These are phyloP conservation scores for Pavlovales sp. DNA, from an alignment of 208 protist species.

Conservation along the genomic window DNA sequence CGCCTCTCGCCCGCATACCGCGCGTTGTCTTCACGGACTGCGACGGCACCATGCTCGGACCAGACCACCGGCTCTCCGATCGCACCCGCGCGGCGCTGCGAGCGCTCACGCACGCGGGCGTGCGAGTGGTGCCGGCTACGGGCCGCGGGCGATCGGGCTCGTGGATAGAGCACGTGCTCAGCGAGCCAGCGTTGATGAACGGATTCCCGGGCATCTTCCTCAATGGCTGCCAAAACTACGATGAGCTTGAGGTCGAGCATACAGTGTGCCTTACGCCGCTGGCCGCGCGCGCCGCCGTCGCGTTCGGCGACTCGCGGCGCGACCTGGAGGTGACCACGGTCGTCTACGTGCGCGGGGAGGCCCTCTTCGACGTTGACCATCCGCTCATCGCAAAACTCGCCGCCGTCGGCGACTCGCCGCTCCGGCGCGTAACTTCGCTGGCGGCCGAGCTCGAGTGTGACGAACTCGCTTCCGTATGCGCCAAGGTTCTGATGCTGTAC, in stretches of 20 bases:
- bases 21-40: constrained; percentile 28
- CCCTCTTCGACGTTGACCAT: background rate
- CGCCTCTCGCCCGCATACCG: background rate
- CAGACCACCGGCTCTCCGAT: background rate
- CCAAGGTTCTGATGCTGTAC: background rate
- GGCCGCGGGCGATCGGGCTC: background rate
- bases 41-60: constrained; percentile 28
- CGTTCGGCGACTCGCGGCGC: background rate
- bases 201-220: constrained; percentile 10
- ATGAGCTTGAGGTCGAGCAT: background rate
- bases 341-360: background rate
- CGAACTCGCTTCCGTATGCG: background rate
- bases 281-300: background rate
- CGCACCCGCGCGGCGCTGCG: background rate
- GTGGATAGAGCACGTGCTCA: constrained; percentile 19
- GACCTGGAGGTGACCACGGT: background rate
- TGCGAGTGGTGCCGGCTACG: constrained; percentile 2
- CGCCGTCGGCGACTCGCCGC: constrained; percentile 18
- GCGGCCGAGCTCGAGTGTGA: background rate
- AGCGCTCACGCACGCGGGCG: background rate
- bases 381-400: background rate
- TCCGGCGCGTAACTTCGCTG: background rate
- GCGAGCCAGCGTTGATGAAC: background rate
- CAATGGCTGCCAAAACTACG: background rate
- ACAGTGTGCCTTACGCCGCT: background rate